Conservation (phyloP, 495 filamentous ascomycete genomes). For the Penicillium paxilli region DNA sequence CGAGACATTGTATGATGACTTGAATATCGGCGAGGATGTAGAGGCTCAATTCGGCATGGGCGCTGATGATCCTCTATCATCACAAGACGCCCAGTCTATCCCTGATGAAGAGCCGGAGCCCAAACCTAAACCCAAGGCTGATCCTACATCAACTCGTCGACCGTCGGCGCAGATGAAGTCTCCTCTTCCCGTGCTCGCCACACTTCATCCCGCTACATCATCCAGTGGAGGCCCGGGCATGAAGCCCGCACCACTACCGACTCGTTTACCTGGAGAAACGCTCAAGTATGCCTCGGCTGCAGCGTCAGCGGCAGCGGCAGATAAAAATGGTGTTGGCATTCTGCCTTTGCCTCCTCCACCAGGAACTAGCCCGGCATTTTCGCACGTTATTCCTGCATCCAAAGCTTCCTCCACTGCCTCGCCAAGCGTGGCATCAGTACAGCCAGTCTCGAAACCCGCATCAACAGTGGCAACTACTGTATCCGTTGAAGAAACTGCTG, state of each 20-base stretch:
- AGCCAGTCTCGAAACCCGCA: constrained; percentile 46
- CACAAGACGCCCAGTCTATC: constrained; percentile 92
- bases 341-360: constrained; percentile 87
- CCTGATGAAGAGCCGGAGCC: constrained; percentile 75
- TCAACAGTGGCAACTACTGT: constrained; percentile 36
- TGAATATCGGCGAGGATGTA: constrained; percentile 85
- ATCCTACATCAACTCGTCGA: constrained; percentile 58
- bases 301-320: constrained; percentile 89
- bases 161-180: constrained; percentile 92
- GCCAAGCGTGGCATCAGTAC: constrained; percentile 52
- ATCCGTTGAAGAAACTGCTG: constrained; percentile 35
- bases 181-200: constrained; percentile 85
- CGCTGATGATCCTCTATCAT: constrained; percentile 84
- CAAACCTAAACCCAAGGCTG: constrained; percentile 54
- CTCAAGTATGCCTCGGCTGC: constrained; percentile 97
- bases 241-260: constrained; percentile 90
- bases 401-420: constrained; percentile 54
- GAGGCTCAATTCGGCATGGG: constrained; percentile 81
- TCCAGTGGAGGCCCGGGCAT: constrained; percentile 67
- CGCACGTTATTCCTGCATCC: constrained; percentile 39
- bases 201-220: constrained; percentile 56
- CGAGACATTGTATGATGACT: constrained; percentile 92
- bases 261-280: constrained; percentile 81
- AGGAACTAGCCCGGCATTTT: constrained; percentile 53
- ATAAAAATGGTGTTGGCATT: constrained; percentile 86